Evolutionary conservation across 495 filamentous ascomycete species (phyloP), one percentile per base, ranked within the genome.

Genomic region (Penicillium paradoxum): DNA sequence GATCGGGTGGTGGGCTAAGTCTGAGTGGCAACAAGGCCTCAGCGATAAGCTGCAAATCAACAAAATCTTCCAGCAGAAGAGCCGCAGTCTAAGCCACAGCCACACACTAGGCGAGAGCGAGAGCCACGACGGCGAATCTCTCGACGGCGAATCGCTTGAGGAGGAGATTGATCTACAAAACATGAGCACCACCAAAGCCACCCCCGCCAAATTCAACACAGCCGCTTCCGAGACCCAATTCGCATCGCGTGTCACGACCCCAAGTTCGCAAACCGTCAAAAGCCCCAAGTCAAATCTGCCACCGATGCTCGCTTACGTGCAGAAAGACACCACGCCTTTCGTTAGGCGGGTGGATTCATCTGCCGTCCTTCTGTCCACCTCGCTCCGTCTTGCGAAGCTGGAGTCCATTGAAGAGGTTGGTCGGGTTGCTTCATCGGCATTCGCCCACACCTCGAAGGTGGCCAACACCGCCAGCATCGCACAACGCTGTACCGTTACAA

Each of bases 1-100:
- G 17, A 69, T 99, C 15, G 92, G 91, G 11, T 95, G 86, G 85
- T 95, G 91, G 91, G 90, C 90, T 11, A 97, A 97, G 65, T 79
- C 91, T 1, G 83, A 79, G 30, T 99, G 93, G 93, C 91, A 97
- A 68, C 73, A 80, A 19, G 87, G 89, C 0, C 73, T 97, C 0
- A 82, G 77, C 1, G 79, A 83, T 15, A 97, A 96, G 68, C 77
- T 97, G 7, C 79, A 83, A 2, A 68, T 97, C 25, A 70, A 75
- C 36, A 75, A 87, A 34, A 79, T 93, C 33, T 76, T 95, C 45
- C 67, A 74, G 30, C 54, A 63, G 24, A 49, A 49, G 13, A 25
- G 33, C 22, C 46, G 46, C 14, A 66, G 61, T 13, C 61, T 70
- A 4, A 44, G 41, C 25, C 49, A 63, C 7, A 66, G 62, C 13